A percentile compares a stretch with the other conserved stretches of the same genome.
phyloP scores from a whole-genome alignment of 176 grass and related monocot species.

The Oryza brachyantha region DNA sequence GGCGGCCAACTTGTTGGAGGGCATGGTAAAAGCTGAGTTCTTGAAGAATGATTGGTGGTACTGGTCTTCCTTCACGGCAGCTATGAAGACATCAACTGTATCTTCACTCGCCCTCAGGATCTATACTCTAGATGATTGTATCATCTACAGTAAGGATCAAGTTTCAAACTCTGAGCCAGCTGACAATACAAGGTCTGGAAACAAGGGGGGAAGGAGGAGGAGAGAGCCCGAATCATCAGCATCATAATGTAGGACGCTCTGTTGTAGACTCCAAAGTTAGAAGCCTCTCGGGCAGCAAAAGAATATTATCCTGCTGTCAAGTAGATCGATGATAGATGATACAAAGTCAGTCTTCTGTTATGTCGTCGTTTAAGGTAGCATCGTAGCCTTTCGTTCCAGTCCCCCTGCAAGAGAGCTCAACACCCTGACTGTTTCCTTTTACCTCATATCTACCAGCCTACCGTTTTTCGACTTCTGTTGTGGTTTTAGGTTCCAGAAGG shows the following conservation, averaged over 20 bases:
- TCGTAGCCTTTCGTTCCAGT: conserved; percentile 20
- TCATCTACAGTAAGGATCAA: conserved; percentile 68
- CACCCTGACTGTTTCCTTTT: conserved; percentile 21
- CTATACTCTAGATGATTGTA: conserved; percentile 79
- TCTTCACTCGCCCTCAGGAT: conserved; percentile 75
- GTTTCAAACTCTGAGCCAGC: conserved; percentile 13
- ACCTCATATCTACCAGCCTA: not conserved
- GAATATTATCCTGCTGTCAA: not conserved
- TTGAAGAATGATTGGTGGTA: conserved; percentile 92
- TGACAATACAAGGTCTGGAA: conserved; percentile 46
- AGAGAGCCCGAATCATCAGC: conserved; percentile 40
- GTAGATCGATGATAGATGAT: conserved; percentile 33
- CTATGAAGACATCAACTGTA: conserved; percentile 73
- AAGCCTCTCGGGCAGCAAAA: conserved; percentile 27
- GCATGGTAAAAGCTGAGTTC: conserved; percentile 77
- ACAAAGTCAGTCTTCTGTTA: conserved; percentile 12
- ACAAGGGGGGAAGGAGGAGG: conserved; percentile 40
- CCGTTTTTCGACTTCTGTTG: conserved; percentile 5
- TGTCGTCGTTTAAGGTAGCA: conserved; percentile 18
- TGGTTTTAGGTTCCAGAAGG: not conserved
- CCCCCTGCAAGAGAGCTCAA: conserved; percentile 28
- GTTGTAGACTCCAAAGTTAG: conserved; percentile 37
- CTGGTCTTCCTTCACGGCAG: conserved; percentile 91
- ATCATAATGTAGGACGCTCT: conserved; percentile 20
- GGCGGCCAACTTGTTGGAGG: conserved; percentile 65